These are phyloP conservation scores for Aspergillus costaricaensis DNA, from an alignment of 2,329 filamentous ascomycete genomes.

Conservation along the genomic window DNA sequence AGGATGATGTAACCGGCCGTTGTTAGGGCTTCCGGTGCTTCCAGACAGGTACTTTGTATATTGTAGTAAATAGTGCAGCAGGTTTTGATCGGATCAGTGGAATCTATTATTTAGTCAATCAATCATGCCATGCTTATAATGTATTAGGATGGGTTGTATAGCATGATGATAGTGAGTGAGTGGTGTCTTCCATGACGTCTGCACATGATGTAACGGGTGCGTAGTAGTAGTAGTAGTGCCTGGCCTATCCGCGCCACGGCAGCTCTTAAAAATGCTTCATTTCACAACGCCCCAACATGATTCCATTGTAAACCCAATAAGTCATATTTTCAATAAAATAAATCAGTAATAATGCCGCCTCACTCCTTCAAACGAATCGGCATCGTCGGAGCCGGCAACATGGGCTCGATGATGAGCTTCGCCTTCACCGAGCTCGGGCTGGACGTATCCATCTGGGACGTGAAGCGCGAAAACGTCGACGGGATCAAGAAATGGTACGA, in stretches of 20 bases:
- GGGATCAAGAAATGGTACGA: slow-evolving; percentile 26
- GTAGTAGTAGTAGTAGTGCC: not conserved
- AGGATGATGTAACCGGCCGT: not conserved
- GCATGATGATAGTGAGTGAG: not conserved
- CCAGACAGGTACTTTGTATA: not conserved
- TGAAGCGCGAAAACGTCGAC: slow-evolving; percentile 37
- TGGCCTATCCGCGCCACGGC: not conserved
- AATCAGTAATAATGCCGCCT: slow-evolving; percentile 19
- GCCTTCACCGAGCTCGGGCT: slow-evolving; percentile 43
- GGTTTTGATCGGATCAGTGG: too few relatives aligned
- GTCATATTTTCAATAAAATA: rapidly evolving
- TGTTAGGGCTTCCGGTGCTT: not conserved
- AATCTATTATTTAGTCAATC: not conserved
- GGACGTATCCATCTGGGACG: slow-evolving; percentile 44
- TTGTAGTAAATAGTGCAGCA: too few relatives aligned
- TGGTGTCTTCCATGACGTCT: not conserved
- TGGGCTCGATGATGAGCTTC: slow-evolving; percentile 48
- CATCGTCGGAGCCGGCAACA: slow-evolving; percentile 44
- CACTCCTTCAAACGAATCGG: slow-evolving; percentile 41
- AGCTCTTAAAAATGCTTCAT: not conserved
- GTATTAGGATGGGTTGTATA: not conserved
- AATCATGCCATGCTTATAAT: not conserved
- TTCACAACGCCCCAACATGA: too few relatives aligned
- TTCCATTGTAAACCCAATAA: too few relatives aligned
- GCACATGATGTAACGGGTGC: slow-evolving; percentile 17